Percentiles rank a stretch among this genome's conserved stretches.
Evolutionary conservation across 1,139 yeast species (phyloP).

Genomic region (Pichia sp.): DNA sequence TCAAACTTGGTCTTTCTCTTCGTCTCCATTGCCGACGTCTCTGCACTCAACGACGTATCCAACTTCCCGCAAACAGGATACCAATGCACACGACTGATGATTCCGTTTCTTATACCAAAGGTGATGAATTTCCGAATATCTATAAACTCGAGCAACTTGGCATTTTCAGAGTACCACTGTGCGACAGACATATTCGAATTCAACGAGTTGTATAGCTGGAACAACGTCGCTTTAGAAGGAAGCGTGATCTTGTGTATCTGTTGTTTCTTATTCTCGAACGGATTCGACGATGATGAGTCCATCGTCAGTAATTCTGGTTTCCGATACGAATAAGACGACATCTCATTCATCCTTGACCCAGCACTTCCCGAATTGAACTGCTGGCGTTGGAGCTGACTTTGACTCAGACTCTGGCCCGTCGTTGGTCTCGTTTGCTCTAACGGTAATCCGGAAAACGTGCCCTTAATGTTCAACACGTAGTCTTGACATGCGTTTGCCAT

Average conservation of each 20-base stretch:
- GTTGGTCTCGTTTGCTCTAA: background rate
- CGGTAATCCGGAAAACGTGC: slow-evolving; percentile 25
- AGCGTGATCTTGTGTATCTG: slow-evolving; percentile 29
- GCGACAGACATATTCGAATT: slow-evolving; percentile 76
- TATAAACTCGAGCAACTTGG: slow-evolving; percentile 54
- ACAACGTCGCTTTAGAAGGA: slow-evolving; percentile 67
- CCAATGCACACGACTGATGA: slow-evolving; percentile 77
- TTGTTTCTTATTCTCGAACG: background rate
- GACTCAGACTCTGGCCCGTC: background rate
- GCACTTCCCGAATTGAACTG: background rate
- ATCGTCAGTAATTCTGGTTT: slow-evolving; percentile 8
- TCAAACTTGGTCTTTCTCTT: slow-evolving; percentile 16
- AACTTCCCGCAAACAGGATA: slow-evolving; percentile 34
- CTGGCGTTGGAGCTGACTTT: background rate
- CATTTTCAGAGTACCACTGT: slow-evolving; percentile 78
- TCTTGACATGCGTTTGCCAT: slow-evolving; percentile 87
- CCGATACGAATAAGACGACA: background rate
- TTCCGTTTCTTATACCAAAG: slow-evolving; percentile 80
- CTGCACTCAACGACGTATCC: slow-evolving; percentile 1
- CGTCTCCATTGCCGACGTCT: background rate
- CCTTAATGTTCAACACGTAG: slow-evolving; percentile 50
- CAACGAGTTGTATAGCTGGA: slow-evolving; percentile 72
- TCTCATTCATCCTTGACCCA: background rate
- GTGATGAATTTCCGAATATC: slow-evolving; percentile 84
- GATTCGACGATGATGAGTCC: slow-evolving; percentile 9